Evolutionary conservation across 371 early-diverging fungal species (phyloP), one percentile per base, ranked within the genome.

Genomic region (Mortierella sp.): DNA sequence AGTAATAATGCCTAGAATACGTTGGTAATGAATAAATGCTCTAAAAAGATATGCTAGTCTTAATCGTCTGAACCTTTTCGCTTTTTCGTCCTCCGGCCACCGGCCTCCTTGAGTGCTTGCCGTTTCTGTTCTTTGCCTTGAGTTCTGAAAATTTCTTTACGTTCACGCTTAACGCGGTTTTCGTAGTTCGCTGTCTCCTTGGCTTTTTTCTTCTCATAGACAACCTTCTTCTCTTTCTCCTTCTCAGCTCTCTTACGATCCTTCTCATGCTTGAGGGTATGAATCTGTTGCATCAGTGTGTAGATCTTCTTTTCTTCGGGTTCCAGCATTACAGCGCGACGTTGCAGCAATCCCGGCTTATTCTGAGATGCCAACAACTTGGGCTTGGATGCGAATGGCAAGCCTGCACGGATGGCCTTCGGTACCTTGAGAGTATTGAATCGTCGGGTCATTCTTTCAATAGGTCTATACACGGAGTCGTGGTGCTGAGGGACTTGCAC

Each of bases 351-450:
- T 7, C 77, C 61, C 7, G 84, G 85, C 31, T 85, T 84, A 65
- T 76, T 83, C 63, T 86, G 80, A 53, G 86, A 72, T 63, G 89
- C 83, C 32, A 85, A 35, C 7, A 87, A 54, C 85, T 96, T 97
- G 72, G 96, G 97, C 84, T 95, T 96, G 74, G 92, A 88, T 15
- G 96, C 93, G 84, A 96, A 98, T 29, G 99, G 99, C 68, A 99
- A 85, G 29, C 88, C 88, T 17, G 94, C 86, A 77, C 93, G 93
- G 56, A 99, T 86, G 4, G 89, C 62, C 83, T 93, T 94, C 61
- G 98, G 94, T 22, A 98, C 89, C 66, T 89, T 85, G 69, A 97
- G 89, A 45, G 92, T 87, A 77, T 96, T 96, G 89, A 97, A 96
- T 37, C 92, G 88, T 64, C 97, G 88, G 22, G 85, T 87, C 71